Conservation (phyloP, 257 asterid species). For the Solanum etuberosum region DNA sequence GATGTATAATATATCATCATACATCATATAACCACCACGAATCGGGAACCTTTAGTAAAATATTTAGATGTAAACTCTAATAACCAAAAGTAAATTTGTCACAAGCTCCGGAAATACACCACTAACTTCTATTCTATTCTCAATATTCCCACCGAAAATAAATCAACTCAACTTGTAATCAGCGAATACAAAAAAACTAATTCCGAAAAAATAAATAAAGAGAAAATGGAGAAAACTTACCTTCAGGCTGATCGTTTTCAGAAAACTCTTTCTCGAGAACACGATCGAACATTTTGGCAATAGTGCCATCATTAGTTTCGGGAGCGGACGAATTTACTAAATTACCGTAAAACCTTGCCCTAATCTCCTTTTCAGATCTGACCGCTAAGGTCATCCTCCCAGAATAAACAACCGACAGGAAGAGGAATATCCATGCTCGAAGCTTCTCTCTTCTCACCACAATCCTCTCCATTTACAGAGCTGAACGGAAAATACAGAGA, state of each 20-base stretch:
- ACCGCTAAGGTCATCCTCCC: conserved; percentile 25
- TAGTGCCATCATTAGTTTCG: conserved; percentile 51
- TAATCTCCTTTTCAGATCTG: conserved; percentile 69
- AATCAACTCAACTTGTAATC: not conserved
- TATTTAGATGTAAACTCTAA: not conserved
- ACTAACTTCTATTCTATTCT: not conserved
- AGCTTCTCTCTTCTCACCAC: conserved; percentile 10
- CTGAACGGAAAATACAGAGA: not conserved
- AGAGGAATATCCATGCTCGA: conserved; percentile 10
- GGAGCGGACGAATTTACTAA: conserved; percentile 62
- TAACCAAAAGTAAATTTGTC: not conserved
- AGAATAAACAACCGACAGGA: conserved; percentile 18
- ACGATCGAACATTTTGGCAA: conserved; percentile 94
- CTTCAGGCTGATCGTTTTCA: conserved; percentile 84
- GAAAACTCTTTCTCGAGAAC: conserved; percentile 86
- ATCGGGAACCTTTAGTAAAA: not conserved
- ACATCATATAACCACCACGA: not conserved
- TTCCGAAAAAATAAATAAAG: not conserved
- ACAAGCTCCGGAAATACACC: not conserved
- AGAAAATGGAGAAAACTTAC: conserved; percentile 14
- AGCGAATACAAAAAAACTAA: not conserved
- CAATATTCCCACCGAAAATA: not conserved
- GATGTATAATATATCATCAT: not conserved
- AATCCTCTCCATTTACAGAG: conserved; percentile 20
- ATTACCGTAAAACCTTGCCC: conserved; percentile 79